A percentile compares a stretch with the other conserved stretches of the same genome.
Conservation (phyloP, 176 grass and related monocot species). For the Oryza australiensis region DNA sequence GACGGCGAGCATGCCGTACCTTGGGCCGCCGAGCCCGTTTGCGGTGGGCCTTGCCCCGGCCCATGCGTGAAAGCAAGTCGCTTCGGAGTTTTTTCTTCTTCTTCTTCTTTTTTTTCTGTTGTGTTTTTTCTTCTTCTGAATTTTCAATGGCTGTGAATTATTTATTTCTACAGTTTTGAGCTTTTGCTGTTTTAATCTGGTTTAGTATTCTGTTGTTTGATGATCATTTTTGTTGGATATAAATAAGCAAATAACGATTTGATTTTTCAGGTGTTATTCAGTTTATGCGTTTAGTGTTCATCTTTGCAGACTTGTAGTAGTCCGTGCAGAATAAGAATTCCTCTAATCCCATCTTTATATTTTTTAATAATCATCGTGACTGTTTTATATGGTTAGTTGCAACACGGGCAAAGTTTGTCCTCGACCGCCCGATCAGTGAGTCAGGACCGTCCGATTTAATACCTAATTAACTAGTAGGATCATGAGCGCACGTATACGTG, state of each 20-base stretch:
- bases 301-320: not conserved
- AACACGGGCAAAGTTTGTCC: not conserved
- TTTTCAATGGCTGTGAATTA: not conserved
- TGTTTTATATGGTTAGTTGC: not conserved
- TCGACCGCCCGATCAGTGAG: not conserved
- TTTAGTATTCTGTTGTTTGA: not conserved
- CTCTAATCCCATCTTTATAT: not conserved
- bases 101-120: not conserved
- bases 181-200: not conserved
- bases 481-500: no score
- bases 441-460: not conserved
- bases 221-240: not conserved
- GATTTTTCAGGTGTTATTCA: not conserved
- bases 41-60: constrained; percentile 27
- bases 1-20: constrained; percentile 18
- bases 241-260: not conserved
- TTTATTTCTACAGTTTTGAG: not conserved
- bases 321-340: not conserved
- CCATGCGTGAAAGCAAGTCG: constrained; percentile 32
- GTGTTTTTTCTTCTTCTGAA: not conserved
- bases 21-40: constrained; percentile 45
- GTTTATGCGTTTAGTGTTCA: not conserved
- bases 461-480: no score
- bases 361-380: not conserved
- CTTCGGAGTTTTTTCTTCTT: no score